Evolutionary conservation across 2,329 filamentous ascomycete genomes (phyloP).

Genomic region (Neofusicoccum laricinum): DNA sequence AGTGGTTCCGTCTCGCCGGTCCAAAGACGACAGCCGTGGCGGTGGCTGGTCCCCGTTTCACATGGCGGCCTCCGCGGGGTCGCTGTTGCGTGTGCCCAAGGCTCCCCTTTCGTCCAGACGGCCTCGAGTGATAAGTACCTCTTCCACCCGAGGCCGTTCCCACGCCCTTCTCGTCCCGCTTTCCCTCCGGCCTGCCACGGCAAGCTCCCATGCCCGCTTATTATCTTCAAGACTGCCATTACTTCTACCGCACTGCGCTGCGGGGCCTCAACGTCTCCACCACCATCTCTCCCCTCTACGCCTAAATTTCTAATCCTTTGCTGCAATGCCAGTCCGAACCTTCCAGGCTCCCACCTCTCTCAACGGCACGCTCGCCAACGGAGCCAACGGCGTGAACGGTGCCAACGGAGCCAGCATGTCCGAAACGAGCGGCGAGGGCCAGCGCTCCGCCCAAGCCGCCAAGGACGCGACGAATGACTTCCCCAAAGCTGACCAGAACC

Average conservation of each 20-base stretch:
- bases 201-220: slow-evolving; percentile 70
- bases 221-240: slow-evolving; percentile 83
- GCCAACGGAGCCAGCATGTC: slow-evolving; percentile 37
- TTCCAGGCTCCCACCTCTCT: slow-evolving; percentile 72
- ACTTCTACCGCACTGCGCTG: slow-evolving; percentile 87
- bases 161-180: background rate
- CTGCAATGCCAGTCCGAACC: slow-evolving; percentile 63
- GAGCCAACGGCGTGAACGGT: slow-evolving; percentile 19
- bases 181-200: background rate
- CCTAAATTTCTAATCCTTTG: slow-evolving; percentile 54
- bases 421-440: slow-evolving; percentile 32
- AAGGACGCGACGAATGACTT: slow-evolving; percentile 53
- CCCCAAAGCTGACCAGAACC: slow-evolving; percentile 45
- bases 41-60: slow-evolving; percentile 29
- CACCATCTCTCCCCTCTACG: slow-evolving; percentile 72
- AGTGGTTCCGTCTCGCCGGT: slow-evolving; percentile 3
- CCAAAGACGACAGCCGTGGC: background rate
- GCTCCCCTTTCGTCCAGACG: slow-evolving; percentile 14
- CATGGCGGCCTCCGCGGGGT: slow-evolving; percentile 25
- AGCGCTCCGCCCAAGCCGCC: slow-evolving; percentile 48
- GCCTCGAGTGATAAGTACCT: background rate
- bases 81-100: background rate
- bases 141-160: slow-evolving; percentile 2
- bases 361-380: slow-evolving; percentile 61
- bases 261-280: slow-evolving; percentile 82